Percentiles rank a stretch among this genome's conserved stretches.
These are phyloP conservation scores for Alternaria conjuncta DNA, from an alignment of 2,329 filamentous ascomycete genomes.

Conservation along the genomic window DNA sequence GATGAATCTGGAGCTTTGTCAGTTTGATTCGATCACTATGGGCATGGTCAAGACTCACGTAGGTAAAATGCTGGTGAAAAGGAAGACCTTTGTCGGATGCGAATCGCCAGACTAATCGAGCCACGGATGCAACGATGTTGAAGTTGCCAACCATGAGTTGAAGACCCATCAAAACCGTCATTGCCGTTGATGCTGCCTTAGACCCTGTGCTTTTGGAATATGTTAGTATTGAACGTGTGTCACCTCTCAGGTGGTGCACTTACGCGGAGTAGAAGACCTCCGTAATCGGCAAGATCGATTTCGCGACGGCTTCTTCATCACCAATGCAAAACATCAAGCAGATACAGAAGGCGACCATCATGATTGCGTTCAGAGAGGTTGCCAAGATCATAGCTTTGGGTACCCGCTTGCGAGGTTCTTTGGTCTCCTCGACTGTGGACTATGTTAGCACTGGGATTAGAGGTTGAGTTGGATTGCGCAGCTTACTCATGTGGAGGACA, in stretches of 20 bases:
- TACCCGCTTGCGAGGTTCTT: conserved; percentile 21
- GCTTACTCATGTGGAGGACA: conserved; percentile 47
- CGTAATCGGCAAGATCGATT: conserved; percentile 29
- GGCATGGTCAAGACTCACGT: conserved; percentile 8
- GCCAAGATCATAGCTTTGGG: conserved; percentile 50
- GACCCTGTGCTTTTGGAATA: conserved; percentile 40
- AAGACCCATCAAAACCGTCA: conserved; percentile 23
- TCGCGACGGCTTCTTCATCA: conserved; percentile 31
- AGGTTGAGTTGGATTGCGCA: too few species aligned
- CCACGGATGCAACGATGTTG: conserved; percentile 39
- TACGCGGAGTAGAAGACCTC: conserved; percentile 43
- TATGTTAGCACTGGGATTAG: background rate
- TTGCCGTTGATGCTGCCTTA: conserved; percentile 18
- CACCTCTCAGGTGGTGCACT: background rate
- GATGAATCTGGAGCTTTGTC: conserved; percentile 19
- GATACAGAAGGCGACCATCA: conserved; percentile 51
- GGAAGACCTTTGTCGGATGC: conserved; percentile 33
- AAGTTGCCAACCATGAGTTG: conserved; percentile 25
- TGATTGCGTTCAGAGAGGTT: conserved; percentile 48
- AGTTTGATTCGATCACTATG: background rate
- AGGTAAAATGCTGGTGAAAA: conserved; percentile 22
- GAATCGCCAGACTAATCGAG: conserved; percentile 36
- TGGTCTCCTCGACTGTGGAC: conserved; percentile 24
- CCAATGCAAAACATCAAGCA: conserved; percentile 53
- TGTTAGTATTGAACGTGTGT: background rate